A percentile compares a stretch with the other conserved stretches of the same genome.
Conservation (phyloP, 257 asterid genomes). For the Lycium ferocissimum region DNA sequence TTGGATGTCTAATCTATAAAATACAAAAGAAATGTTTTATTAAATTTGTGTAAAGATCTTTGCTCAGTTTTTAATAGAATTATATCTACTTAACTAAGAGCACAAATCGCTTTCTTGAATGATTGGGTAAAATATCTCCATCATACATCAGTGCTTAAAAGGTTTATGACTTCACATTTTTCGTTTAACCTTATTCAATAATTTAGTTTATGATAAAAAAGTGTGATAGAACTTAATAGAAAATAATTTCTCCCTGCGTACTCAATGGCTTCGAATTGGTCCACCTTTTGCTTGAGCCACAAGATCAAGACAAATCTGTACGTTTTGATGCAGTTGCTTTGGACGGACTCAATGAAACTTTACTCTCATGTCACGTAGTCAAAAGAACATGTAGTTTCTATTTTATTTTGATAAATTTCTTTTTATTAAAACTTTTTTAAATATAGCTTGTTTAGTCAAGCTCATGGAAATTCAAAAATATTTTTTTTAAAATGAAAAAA, state of each 20-base stretch:
- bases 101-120: neutral
- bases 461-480: neutral
- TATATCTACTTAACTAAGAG: neutral
- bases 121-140: conserved; percentile 1
- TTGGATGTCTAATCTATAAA: no score
- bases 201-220: neutral
- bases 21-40: no score
- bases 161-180: neutral
- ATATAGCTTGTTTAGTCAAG: neutral
- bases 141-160: neutral
- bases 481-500: no score
- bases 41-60: neutral
- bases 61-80: neutral
- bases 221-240: neutral
- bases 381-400: neutral
- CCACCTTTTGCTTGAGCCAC: neutral
- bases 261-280: neutral
- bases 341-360: neutral
- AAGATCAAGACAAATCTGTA: neutral
- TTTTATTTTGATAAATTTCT: neutral
- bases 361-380: neutral
- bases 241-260: neutral
- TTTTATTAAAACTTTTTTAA: neutral
- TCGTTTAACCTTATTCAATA: neutral
- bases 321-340: neutral